Evolutionary conservation across 1,284 basidiomycete genomes (phyloP).

Genomic region (Boletus calvinii): DNA sequence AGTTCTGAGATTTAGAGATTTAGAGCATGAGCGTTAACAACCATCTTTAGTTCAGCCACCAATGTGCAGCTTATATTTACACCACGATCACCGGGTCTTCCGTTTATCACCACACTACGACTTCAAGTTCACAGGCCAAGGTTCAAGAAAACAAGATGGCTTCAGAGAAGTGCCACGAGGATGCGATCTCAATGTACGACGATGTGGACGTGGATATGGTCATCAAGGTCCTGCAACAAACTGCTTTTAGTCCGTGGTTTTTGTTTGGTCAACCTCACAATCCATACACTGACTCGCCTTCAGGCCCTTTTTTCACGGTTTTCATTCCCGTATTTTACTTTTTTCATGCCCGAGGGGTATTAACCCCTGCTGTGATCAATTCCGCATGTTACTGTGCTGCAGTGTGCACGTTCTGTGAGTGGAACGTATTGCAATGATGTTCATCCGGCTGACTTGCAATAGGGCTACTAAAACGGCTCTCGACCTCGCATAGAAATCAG

Average conservation of each 20-base stretch:
- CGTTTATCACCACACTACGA: background rate
- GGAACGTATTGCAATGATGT: background rate
- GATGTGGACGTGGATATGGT: constrained; percentile 70
- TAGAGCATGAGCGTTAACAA: no score
- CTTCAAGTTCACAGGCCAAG: background rate
- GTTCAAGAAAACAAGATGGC: constrained; percentile 11
- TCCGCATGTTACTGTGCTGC: constrained; percentile 53
- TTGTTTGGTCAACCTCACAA: background rate
- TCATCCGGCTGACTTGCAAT: constrained; percentile 8
- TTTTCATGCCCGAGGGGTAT: constrained; percentile 60
- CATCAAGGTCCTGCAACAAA: constrained; percentile 73
- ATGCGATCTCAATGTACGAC: constrained; percentile 46
- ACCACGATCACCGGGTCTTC: background rate
- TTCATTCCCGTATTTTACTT: constrained; percentile 75
- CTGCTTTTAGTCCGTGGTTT: constrained; percentile 64
- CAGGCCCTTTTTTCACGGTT: constrained; percentile 80
- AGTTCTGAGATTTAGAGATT: no score
- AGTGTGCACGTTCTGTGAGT: constrained; percentile 66
- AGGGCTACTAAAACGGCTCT: constrained; percentile 73
- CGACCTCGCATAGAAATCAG: constrained; percentile 72
- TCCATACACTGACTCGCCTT: constrained; percentile 9
- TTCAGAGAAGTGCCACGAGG: constrained; percentile 2
- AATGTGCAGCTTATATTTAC: no score
- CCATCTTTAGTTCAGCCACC: no score
- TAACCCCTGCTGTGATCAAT: constrained; percentile 50